Evolutionary conservation across 371 early-diverging fungal genomes (phyloP).

Genomic region (Rhizopus arrhizus): DNA sequence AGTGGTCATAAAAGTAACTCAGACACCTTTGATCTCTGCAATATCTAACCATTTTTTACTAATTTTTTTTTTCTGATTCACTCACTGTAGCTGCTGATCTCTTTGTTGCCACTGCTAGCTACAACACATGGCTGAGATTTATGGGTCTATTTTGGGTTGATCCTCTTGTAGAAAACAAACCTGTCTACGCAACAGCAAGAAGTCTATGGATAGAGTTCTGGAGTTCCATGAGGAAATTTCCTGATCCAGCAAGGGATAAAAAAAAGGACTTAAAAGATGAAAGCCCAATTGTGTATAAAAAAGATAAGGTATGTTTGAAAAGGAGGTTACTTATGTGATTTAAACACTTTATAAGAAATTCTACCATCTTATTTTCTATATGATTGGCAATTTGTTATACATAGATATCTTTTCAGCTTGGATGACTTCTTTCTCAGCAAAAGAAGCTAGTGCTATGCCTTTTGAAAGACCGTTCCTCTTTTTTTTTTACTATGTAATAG

Average conservation of each 20-base stretch:
- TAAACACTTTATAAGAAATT: no score
- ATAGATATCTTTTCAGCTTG: no score
- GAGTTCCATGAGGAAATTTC: slow-evolving; percentile 42
- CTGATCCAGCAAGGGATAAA: slow-evolving; percentile 9
- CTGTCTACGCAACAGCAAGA: slow-evolving; percentile 28
- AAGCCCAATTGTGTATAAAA: no score
- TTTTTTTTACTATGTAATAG: slow-evolving; percentile 26
- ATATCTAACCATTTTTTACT: background rate
- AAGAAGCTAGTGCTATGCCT: no score
- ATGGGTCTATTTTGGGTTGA: slow-evolving; percentile 38
- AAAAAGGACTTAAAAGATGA: no score
- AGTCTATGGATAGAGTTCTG: slow-evolving; percentile 39
- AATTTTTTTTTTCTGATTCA: slow-evolving; percentile 3
- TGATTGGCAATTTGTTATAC: no score
- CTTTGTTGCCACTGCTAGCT: slow-evolving; percentile 16
- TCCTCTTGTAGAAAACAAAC: slow-evolving; percentile 32
- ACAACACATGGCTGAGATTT: slow-evolving; percentile 35
- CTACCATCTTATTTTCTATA: no score
- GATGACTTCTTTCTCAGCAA: no score
- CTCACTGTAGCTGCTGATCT: slow-evolving; percentile 31
- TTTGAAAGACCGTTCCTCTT: slow-evolving; percentile 12
- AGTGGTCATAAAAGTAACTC: slow-evolving; percentile 27
- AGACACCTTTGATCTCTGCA: background rate
- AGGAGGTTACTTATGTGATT: no score
- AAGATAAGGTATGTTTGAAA: no score